Evolutionary conservation across 371 early-diverging fungal species (phyloP).

Genomic region (Mucor sp.): DNA sequence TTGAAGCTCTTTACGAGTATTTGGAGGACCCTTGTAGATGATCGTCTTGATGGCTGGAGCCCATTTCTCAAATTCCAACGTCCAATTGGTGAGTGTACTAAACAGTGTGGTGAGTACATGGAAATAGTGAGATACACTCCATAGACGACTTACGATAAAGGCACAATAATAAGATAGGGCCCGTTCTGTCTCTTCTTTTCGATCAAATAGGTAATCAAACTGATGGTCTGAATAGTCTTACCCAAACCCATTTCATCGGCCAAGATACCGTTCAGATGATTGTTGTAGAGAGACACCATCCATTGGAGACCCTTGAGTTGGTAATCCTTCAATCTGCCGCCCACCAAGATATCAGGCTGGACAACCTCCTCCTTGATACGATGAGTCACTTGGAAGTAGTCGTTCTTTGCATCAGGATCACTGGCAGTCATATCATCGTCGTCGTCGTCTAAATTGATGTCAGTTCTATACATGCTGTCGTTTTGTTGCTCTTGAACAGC

Average conservation of each 20-base stretch:
- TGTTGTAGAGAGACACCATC: slow-evolving; percentile 98
- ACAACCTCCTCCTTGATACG: slow-evolving; percentile 76
- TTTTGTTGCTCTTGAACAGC: slow-evolving; percentile 78
- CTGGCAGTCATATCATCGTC: slow-evolving; percentile 24
- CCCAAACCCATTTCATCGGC: slow-evolving; percentile 99
- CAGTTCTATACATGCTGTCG: slow-evolving; percentile 49
- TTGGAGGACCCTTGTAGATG: slow-evolving; percentile 89
- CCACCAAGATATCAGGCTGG: slow-evolving; percentile 86
- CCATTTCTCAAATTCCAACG: slow-evolving; percentile 97
- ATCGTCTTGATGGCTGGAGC: slow-evolving; percentile 90
- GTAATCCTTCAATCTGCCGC: slow-evolving; percentile 96
- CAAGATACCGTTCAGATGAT: slow-evolving; percentile 95
- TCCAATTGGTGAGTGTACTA: slow-evolving; percentile 95
- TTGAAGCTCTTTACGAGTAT: slow-evolving; percentile 72
- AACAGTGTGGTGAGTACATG: not conserved
- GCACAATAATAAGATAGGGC: slow-evolving; percentile 93
- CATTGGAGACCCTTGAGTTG: slow-evolving; percentile 98
- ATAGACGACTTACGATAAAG: slow-evolving; percentile 75
- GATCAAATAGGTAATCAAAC: slow-evolving; percentile 92
- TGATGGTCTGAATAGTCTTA: slow-evolving; percentile 98
- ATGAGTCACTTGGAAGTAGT: slow-evolving; percentile 92
- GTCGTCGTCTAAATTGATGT: slow-evolving; percentile 32
- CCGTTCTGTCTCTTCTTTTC: slow-evolving; percentile 91
- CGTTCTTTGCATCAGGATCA: slow-evolving; percentile 56
- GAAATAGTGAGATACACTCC: not conserved